Evolutionary conservation across 306 rosid genomes (phyloP), one percentile per base, ranked within the genome.

Genomic region (Quercus variabilis): DNA sequence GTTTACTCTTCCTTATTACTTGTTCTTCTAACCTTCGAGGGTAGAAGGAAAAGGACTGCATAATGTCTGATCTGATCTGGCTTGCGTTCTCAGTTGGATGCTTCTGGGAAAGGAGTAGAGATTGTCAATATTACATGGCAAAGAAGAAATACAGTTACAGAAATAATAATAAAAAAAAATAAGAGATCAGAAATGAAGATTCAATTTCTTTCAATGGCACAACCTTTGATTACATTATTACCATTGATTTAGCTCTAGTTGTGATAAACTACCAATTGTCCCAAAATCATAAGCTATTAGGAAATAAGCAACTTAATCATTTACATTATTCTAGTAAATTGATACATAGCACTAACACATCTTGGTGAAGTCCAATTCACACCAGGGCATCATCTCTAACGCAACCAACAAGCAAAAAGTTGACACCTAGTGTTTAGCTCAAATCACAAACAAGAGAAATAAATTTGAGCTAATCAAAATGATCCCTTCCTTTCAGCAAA

Each of bases 11-110:
- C 79, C 82, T 63, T 52, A 43, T 43, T 57, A 71, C 55, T 33
- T 13, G 82, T 52, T 26, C 84, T 79, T 56, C 74, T 55, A 80
- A 87, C 78, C 83, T 87, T 84, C 87, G 73, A 85, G 83, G 28
- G 69, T 52, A 86, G 76, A 81, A 83, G 74, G 80, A 71, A 31
- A 75, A 56, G 33, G 25, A 81, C 70, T 43, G 89, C 93, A 86
- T 49, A 79, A 72, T 74, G 73, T 80, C 86, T 70, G 69, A 54
- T 57, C 79, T 46, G 41, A 79, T 72, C 79, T 72, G 87, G 82
- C 10, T 49, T 52, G 69, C 31, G 21, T 68, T 52, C 69, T 56
- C 3, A 35, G 75, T 65, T 84, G 77, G 80, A 80, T 62, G 71
- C 74, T 68, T 75, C 84, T 85, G 76, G 33, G 59, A 51, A 77